Evolutionary conservation across 176 grass and related monocot genomes (phyloP), one percentile per base, ranked within the genome.

Genomic region (Cenchrus purpureus): DNA sequence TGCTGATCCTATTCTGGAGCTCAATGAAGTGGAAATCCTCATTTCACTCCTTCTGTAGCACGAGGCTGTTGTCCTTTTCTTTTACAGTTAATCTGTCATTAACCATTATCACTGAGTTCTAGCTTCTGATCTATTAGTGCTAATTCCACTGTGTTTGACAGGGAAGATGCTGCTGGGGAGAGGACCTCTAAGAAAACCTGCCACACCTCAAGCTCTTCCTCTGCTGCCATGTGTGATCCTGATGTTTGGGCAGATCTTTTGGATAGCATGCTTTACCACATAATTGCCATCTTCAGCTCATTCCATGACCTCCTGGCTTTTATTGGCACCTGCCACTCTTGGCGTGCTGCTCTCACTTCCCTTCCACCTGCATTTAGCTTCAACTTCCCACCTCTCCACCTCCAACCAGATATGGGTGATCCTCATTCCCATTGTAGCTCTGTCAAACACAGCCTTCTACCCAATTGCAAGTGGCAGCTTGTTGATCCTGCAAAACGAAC

Each of bases 221-320:
- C 60, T 50, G 12, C 13, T 10, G 1, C 28, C 1, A 15, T 19
- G 4, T 60, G 32, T 1, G 58, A 10, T 25, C 53, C 59, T 25
- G 13, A 77, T 20, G 77, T 14, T 59, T 91, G 92, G 89, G 71
- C 82, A 31, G 78, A 84, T 67, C 87, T 89, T 40, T 45, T 79
- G 11, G 92, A 94, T 12, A 56, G 19, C 50, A 13, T 94, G 14
- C 84, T 94, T 75, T 66, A 84, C n/a, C 56, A 83, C 76, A 78
- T 94, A 63, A 50, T 91, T 75, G 4, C n/a, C 28, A 77, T 83
- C 79, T 46, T 94, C 68, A 82, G 20, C 73, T 89, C 89, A 70
- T 88, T 89, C 19, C 87, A 79, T 61, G 92, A 91, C 29, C 29
- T 89, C 19, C 84, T 91, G 65, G 78, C 77, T 83, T 86, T 89